A percentile compares a stretch with the other conserved stretches of the same genome.
Evolutionary conservation across 768 basidiomycete species (phyloP).

Genomic region (Leccinum arenicola): DNA sequence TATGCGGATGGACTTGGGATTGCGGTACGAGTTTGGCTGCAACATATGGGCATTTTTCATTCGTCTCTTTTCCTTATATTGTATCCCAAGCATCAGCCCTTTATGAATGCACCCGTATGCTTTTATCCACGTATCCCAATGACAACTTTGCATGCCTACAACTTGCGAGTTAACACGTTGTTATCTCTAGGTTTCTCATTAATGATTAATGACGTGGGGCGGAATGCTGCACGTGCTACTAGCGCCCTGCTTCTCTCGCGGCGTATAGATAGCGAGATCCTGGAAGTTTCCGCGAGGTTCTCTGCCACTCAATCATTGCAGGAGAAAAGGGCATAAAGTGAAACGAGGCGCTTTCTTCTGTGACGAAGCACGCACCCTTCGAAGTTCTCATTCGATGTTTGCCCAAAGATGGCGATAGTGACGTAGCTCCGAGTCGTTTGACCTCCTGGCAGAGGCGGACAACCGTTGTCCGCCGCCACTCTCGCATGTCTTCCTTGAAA

Average conservation of each 20-base stretch:
- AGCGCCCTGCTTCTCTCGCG: neutral
- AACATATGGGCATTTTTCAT: slow-evolving; percentile 18
- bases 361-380: neutral
- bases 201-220: neutral
- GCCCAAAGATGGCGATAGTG: neutral
- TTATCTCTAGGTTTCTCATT: neutral
- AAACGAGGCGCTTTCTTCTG: neutral
- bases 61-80: slow-evolving; percentile 5
- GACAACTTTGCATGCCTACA: slow-evolving; percentile 10
- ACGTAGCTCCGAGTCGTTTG: neutral
- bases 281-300: slow-evolving; percentile 15
- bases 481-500: neutral
- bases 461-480: neutral
- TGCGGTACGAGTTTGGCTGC: slow-evolving; percentile 24
- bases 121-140: slow-evolving; percentile 19
- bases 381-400: neutral
- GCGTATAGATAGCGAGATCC: slow-evolving; percentile 1
- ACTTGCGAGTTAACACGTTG: slow-evolving; percentile 1
- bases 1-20: slow-evolving; percentile 9
- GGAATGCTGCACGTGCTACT: neutral
- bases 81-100: slow-evolving; percentile 13
- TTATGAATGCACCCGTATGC: slow-evolving; percentile 28
- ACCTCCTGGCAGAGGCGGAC: neutral
- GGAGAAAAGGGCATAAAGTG: slow-evolving; percentile 1
- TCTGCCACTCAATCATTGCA: slow-evolving; percentile 1